Base-by-base conservation (phyloP, 495 filamentous ascomycete species). In the Aspergillus ellipticus region DNA sequence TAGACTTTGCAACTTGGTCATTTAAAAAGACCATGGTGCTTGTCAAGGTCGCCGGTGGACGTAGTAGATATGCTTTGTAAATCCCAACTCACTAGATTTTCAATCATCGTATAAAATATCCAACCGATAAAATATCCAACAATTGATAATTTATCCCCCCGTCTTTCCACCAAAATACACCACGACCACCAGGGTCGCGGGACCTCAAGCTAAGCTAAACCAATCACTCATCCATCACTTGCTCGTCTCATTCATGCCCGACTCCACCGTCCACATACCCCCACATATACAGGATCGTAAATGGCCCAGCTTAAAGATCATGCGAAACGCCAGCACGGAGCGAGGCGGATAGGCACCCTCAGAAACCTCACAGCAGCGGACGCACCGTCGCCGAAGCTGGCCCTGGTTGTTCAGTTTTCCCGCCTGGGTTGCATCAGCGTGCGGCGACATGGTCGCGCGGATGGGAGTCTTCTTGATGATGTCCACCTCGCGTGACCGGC, bases 251-350 rank as follows among this genome's bases (percentile, higher is more conserved):
- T 21, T 46, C 39, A 58, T 50, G 9, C 19, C 67, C 69, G 52
- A 48, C 58, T 73, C 73, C 55, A 74, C 42, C 41, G 69, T 63
- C 74, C 74, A 78, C 67, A 72, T 70, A 13, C 74, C 75, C 24
- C 73, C 70, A 60, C 75, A 78, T 49, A 76, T 66, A 71, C 75
- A 78, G 55, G 60, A 62, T 20, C 75, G 56, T 52, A 78, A 46
- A 54, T 76, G 43, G 33, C 66, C 70, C 67, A 77, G 51, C 53
- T 73, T 74, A 29, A 63, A 64, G 51, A 74, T 65, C 73, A 78
- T 69, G 15, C 68, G 68, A 33, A 73, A 74, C 47, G 68, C 71
- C 21, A 67, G 50, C n/a, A 68, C 26, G 22, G 75, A 69, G 10
- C 73, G 62, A 4, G 69, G 72, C 43, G 70, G 56, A 15, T 60